Evolutionary conservation across 768 basidiomycete species (phyloP), one percentile per base, ranked within the genome.

Genomic region (Macrocybe gigantea): DNA sequence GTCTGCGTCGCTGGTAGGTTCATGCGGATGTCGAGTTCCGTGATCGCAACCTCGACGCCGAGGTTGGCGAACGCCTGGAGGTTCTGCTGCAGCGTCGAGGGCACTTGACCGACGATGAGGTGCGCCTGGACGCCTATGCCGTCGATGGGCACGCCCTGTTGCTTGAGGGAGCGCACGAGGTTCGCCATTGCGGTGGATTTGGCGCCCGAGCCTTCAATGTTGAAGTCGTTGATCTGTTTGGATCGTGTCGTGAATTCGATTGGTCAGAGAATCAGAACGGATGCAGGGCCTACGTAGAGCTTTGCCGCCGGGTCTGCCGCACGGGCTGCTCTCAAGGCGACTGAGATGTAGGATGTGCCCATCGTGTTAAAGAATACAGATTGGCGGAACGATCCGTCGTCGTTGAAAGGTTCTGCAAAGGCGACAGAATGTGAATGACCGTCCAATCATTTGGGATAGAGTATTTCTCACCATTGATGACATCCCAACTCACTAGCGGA

Each of bases 11-110:
- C 70, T 8, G 81, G 82, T 7, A 78, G 64, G 7, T 68, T 70
- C 70, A 82, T 80, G 42, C 82, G 71, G 56, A 79, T 79, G 56
- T 85, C 83, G 42, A 85, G 72, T 57, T 84, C 83, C 2, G 83
- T 85, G 53, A 84, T 75, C 7, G 82, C 82, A 15, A 84, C 77
- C 54, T 85, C 83, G 38, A 85, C 65, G 4, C 84, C 82, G 29
- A 83, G 74, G 8, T 72, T 73, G 8, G 77, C 72, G 57, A 85
- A 77, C 43, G 72, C 67, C 50, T 73, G 57, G 48, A 83, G 64
- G 49, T 78, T 77, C 2, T 68, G 60, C 47, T 73, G 65, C 42
- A 85, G 59, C 8, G 64, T 63, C 3, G 70, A 61, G 1, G 80
- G 78, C 10, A 84, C 68, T 51, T 73, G 56, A 14, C 80, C 82